A percentile compares a stretch with the other conserved stretches of the same genome.
Conservation (phyloP, 2,329 filamentous ascomycete genomes). For the Colletotrichum higginsianum region DNA sequence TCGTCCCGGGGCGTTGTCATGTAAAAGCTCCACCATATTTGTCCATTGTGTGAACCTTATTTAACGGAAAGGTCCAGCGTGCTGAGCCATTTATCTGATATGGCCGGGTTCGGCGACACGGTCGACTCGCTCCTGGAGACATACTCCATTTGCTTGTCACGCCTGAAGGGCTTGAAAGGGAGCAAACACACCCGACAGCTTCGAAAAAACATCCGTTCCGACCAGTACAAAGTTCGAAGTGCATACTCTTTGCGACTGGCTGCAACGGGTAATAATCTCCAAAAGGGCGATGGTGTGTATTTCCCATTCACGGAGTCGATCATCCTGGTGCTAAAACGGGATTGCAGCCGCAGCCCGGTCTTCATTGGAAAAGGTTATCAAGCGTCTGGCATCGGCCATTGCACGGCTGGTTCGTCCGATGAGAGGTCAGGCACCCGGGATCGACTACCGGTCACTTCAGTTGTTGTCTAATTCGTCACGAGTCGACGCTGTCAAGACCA, state of each 20-base stretch:
- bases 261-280: slow-evolving; percentile 58
- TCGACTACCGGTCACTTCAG: slow-evolving; percentile 64
- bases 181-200: slow-evolving; percentile 46
- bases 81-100: slow-evolving; percentile 20
- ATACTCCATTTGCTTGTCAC: slow-evolving; percentile 62
- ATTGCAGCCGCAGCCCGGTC: slow-evolving; percentile 55
- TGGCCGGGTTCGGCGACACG: slow-evolving; percentile 60
- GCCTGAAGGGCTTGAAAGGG: slow-evolving; percentile 55
- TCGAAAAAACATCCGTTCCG: slow-evolving; percentile 55
- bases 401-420: slow-evolving; percentile 56
- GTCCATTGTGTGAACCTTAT: background rate
- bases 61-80: background rate
- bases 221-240: slow-evolving; percentile 58
- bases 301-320: background rate
- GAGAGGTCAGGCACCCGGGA: slow-evolving; percentile 49
- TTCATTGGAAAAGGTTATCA: slow-evolving; percentile 58
- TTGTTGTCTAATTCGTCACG: slow-evolving; percentile 64
- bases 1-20: background rate
- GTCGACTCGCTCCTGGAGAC: slow-evolving; percentile 62
- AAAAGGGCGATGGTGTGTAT: slow-evolving; percentile 64
- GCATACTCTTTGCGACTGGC: slow-evolving; percentile 60
- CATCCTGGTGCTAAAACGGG: slow-evolving; percentile 18
- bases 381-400: slow-evolving; percentile 60
- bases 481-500: slow-evolving; percentile 63
- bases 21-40: background rate